phyloP scores from a whole-genome alignment of 2,329 filamentous ascomycete species.

The Calonectria hawksworthii region DNA sequence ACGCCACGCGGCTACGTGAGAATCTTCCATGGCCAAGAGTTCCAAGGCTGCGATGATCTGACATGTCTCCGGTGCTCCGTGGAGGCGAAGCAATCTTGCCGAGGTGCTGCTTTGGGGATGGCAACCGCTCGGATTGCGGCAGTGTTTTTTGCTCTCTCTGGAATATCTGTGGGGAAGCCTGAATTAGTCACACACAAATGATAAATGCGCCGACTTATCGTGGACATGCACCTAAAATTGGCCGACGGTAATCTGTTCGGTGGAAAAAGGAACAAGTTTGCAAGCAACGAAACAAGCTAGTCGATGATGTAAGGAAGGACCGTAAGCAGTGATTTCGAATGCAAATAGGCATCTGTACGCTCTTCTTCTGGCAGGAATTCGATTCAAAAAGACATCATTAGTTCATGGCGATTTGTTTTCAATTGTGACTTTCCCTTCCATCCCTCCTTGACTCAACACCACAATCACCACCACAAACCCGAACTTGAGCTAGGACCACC shows the following conservation, averaged over 20 bases:
- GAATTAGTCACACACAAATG: background rate
- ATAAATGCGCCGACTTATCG: slow-evolving; percentile 4
- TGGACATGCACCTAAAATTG: background rate
- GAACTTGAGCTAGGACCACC: background rate
- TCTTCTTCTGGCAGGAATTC: background rate
- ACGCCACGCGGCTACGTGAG: background rate
- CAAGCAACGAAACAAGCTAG: background rate
- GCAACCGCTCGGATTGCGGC: background rate
- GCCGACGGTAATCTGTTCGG: background rate
- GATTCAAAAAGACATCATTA: background rate
- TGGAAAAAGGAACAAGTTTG: background rate
- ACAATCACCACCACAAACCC: background rate
- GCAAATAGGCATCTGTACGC: slow-evolving; percentile 10
- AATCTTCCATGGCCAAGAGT: background rate
- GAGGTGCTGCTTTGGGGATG: background rate
- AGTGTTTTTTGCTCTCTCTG: background rate
- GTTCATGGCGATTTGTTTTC: background rate
- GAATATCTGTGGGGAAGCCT: background rate
- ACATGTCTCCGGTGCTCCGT: background rate
- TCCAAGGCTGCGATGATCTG: background rate
- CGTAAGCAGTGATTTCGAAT: background rate
- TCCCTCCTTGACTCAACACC: background rate
- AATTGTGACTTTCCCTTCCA: background rate
- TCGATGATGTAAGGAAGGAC: slow-evolving; percentile 4
- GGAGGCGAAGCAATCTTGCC: background rate